Percentiles rank a stretch among this genome's conserved stretches.
These are phyloP conservation scores for Yarrowia alimentaria DNA, from an alignment of 805 yeast species.

Conservation along the genomic window DNA sequence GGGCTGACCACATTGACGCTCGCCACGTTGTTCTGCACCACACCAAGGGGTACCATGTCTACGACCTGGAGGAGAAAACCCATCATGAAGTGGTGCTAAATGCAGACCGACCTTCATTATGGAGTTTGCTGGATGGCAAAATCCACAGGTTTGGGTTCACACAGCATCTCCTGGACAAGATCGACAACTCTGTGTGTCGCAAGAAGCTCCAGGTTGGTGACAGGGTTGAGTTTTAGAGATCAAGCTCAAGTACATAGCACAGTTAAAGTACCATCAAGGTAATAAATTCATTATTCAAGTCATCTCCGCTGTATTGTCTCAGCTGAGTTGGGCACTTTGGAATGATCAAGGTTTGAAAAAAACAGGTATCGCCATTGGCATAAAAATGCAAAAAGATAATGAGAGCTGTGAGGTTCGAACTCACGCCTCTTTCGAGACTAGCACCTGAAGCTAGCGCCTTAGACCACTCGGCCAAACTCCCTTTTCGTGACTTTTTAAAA, in stretches of 20 bases:
- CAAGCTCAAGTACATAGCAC: too few species aligned
- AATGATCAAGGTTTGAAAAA: too few species aligned
- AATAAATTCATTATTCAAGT: background rate
- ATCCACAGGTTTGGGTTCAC: slow-evolving; percentile 7
- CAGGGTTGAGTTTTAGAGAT: slow-evolving; percentile 6
- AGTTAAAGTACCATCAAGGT: too few species aligned
- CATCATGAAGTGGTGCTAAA: background rate
- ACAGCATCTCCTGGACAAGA: background rate
- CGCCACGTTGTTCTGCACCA: slow-evolving; percentile 13
- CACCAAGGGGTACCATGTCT: slow-evolving; percentile 4
- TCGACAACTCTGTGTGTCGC: background rate
- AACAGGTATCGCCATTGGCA: too few species aligned
- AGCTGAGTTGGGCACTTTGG: too few species aligned
- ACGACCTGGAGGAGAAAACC: slow-evolving; percentile 1
- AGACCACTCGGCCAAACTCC: slow-evolving; percentile 26
- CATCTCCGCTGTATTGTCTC: too few species aligned
- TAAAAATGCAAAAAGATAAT: too few species aligned
- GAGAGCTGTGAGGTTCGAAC: slow-evolving; percentile 35
- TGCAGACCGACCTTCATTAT: background rate
- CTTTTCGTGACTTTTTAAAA: too few species aligned
- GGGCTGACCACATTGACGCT: slow-evolving; percentile 11
- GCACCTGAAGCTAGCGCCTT: slow-evolving; percentile 26
- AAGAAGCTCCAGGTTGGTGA: slow-evolving; percentile 13
- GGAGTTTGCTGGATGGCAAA: slow-evolving; percentile 15
- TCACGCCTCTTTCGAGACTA: slow-evolving; percentile 31